Evolutionary conservation across 371 early-diverging fungal species (phyloP).

Genomic region (Mycotypha africana): DNA sequence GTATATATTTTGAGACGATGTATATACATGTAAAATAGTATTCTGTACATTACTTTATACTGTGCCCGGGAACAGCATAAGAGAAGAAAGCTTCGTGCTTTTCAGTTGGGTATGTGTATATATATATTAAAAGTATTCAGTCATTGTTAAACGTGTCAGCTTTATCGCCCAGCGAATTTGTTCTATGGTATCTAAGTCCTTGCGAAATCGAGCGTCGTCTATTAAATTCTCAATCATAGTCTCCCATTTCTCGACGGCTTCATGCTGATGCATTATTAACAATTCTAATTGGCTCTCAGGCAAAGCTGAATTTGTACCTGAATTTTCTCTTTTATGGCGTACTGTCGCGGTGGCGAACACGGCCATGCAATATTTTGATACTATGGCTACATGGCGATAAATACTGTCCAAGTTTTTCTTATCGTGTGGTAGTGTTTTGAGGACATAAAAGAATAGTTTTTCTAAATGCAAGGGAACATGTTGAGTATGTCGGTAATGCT

Average conservation of each 20-base stretch:
- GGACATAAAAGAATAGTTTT: slow-evolving; percentile 12
- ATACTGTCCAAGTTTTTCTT: not conserved
- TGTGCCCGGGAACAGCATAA: too few species aligned
- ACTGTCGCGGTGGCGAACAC: slow-evolving; percentile 9
- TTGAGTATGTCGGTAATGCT: not conserved
- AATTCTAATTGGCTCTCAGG: slow-evolving; percentile 4
- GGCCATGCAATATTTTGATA: slow-evolving; percentile 15
- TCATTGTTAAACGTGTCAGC: slow-evolving; percentile 9
- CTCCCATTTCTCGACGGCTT: slow-evolving; percentile 10
- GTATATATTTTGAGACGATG: too few species aligned
- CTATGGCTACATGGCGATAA: slow-evolving; percentile 12
- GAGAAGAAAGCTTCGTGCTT: too few species aligned
- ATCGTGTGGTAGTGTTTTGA: slow-evolving; percentile 7
- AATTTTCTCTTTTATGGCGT: slow-evolving; percentile 2
- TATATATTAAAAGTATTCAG: slow-evolving; percentile 14
- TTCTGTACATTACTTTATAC: too few species aligned
- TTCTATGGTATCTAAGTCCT: slow-evolving; percentile 1
- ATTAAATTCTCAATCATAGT: slow-evolving; percentile 1
- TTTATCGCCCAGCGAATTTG: slow-evolving; percentile 18
- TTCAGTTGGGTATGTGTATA: too few species aligned
- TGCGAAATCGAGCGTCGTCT: not conserved
- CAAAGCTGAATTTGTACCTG: slow-evolving; percentile 12
- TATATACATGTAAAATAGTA: too few species aligned
- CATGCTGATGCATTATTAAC: slow-evolving; percentile 4
- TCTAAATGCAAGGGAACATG: slow-evolving; percentile 11